Conservation (phyloP, 2,329 filamentous ascomycete species). For the Pseudopyrenochaeta lycopersici region DNA sequence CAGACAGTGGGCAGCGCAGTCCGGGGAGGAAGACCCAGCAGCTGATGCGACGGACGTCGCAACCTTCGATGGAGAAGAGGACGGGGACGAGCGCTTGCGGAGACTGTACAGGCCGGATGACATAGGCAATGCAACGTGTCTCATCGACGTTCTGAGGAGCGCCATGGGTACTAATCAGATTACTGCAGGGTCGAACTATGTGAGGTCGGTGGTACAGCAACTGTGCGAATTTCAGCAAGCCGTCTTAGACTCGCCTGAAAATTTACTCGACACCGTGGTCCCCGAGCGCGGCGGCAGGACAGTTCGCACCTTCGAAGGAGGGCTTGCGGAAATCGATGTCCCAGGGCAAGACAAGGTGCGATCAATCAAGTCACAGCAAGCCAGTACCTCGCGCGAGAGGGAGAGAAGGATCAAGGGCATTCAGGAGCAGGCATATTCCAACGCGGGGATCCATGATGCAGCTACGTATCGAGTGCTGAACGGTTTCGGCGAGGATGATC, state of each 20-base stretch:
- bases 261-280: not conserved
- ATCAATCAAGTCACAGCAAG: slow-evolving; percentile 1
- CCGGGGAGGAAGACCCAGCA: not conserved
- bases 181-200: slow-evolving; percentile 2
- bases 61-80: too few species aligned
- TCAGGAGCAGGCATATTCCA: not conserved
- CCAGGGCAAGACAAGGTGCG: slow-evolving; percentile 1
- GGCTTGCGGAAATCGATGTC: not conserved
- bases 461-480: not conserved
- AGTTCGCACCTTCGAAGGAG: not conserved
- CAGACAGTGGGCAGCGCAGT: not conserved
- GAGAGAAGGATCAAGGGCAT: slow-evolving; percentile 2
- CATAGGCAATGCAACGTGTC: not conserved
- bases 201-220: not conserved
- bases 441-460: not conserved
- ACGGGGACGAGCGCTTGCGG: not conserved
- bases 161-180: slow-evolving; percentile 1
- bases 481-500: not conserved
- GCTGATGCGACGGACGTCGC: not conserved
- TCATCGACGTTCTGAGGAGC: slow-evolving; percentile 4
- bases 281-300: not conserved
- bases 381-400: not conserved
- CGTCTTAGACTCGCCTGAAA: not conserved
- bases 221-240: not conserved
- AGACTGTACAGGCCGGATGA: not conserved